Evolutionary conservation across 2,329 filamentous ascomycete species (phyloP).

Genomic region (Cladophialophora yegresii): DNA sequence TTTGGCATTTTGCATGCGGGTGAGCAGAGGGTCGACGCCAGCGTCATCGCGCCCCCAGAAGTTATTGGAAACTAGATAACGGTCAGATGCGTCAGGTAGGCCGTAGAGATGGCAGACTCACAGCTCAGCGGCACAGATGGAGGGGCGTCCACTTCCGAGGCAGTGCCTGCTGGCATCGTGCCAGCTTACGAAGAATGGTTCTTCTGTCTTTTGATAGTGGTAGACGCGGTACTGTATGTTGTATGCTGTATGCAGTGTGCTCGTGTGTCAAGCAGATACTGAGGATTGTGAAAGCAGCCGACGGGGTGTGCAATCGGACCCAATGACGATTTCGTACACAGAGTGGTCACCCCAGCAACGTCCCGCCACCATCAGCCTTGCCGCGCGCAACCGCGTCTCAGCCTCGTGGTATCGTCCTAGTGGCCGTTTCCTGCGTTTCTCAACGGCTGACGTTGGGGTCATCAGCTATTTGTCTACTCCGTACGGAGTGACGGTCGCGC

Average conservation of each 20-base stretch:
- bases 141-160: constrained; percentile 29
- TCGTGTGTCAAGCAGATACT: background rate
- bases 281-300: constrained; percentile 7
- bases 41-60: constrained; percentile 99
- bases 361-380: constrained; percentile 1
- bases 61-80: constrained; percentile 75
- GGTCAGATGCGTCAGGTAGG: background rate
- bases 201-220: background rate
- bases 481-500: background rate
- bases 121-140: constrained; percentile 35
- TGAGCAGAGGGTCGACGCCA: constrained; percentile 84
- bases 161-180: constrained; percentile 28
- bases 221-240: background rate
- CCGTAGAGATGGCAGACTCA: constrained; percentile 8
- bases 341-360: constrained; percentile 14
- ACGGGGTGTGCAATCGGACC: background rate
- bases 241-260: background rate
- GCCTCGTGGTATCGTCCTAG: too few relatives aligned
- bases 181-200: constrained; percentile 4
- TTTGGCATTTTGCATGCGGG: constrained; percentile 94
- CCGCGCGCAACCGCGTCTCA: background rate
- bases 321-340: constrained; percentile 2
- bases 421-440: background rate
- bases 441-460: background rate
- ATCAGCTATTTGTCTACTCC: background rate